phyloP scores from a whole-genome alignment of 768 basidiomycete species.

The Infundibulicybe gibba region DNA sequence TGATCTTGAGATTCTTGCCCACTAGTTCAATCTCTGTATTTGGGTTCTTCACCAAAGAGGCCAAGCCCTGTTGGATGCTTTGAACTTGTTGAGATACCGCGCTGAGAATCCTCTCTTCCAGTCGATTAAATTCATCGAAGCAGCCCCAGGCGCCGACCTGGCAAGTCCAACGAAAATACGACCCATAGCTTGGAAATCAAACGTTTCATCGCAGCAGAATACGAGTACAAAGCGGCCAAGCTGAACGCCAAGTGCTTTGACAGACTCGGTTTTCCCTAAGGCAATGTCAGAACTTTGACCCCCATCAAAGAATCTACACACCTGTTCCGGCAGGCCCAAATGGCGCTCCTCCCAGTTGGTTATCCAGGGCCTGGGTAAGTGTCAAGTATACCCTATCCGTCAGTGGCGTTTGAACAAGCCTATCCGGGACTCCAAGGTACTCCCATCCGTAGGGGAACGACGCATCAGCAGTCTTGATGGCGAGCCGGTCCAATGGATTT shows the following conservation, averaged over 20 bases:
- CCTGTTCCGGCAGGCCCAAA: constrained; percentile 99
- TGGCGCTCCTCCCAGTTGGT: constrained; percentile 93
- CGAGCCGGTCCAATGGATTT: constrained; percentile 76
- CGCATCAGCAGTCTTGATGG: constrained; percentile 86
- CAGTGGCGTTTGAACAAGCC: constrained; percentile 95
- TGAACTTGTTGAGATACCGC: constrained; percentile 99
- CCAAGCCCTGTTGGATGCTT: constrained; percentile 94
- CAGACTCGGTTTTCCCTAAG: constrained; percentile 96
- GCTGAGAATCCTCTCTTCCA: constrained; percentile 96
- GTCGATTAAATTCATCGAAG: constrained; percentile 96
- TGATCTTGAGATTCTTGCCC: constrained; percentile 90
- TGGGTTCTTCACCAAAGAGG: constrained; percentile 77
- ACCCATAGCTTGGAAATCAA: constrained; percentile 99
- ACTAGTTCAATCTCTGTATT: constrained; percentile 93
- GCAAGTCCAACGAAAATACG: constrained; percentile 98
- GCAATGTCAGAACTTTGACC: constrained; percentile 7
- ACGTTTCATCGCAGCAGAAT: constrained; percentile 99
- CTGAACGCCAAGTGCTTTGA: constrained; percentile 97
- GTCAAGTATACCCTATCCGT: constrained; percentile 98
- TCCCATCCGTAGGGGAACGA: constrained; percentile 98
- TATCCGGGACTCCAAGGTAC: constrained; percentile 94
- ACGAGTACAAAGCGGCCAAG: constrained; percentile 98
- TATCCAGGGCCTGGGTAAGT: constrained; percentile 91
- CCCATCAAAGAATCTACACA: constrained; percentile 20
- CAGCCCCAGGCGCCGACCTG: constrained; percentile 99